A percentile compares a stretch with the other conserved stretches of the same genome.
phyloP scores from a whole-genome alignment of 805 yeast genomes.

The Saccharomycodes ludwigii region DNA sequence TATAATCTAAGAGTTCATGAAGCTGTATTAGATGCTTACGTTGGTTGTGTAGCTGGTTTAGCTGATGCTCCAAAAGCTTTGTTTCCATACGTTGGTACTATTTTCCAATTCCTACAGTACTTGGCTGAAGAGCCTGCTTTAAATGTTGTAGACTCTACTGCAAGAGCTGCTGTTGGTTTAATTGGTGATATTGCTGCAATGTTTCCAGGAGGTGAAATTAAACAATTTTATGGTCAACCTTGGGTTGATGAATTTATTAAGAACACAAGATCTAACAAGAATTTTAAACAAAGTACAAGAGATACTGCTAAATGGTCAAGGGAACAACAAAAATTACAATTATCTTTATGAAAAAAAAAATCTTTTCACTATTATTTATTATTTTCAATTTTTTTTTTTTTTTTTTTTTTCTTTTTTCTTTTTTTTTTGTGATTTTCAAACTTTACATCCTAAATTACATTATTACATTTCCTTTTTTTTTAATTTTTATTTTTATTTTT shows the following conservation, averaged over 20 bases:
- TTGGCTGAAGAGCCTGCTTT: constrained; percentile 50
- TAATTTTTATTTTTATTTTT: constrained; percentile 4
- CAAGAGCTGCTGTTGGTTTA: constrained; percentile 79
- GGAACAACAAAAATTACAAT: constrained; percentile 38
- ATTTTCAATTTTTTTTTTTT: constrained; percentile 3
- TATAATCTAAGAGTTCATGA: constrained; percentile 63
- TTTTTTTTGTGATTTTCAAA: constrained; percentile 2
- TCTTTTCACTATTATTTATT: neutral
- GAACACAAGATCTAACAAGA: constrained; percentile 51
- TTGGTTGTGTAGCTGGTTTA: constrained; percentile 89
- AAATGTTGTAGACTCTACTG: constrained; percentile 52
- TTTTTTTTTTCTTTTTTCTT: constrained; percentile 2
- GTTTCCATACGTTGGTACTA: constrained; percentile 50
- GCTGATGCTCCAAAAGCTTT: constrained; percentile 55
- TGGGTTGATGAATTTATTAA: constrained; percentile 77
- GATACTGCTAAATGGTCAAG: constrained; percentile 98
- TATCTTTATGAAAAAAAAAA: constrained; percentile 12
- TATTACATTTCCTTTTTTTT: constrained; percentile 3
- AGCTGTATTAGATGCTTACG: constrained; percentile 89
- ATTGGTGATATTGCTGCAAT: constrained; percentile 88
- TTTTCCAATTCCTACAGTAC: constrained; percentile 55
- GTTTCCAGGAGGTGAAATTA: constrained; percentile 67
- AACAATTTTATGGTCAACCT: constrained; percentile 49
- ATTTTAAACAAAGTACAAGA: constrained; percentile 54
- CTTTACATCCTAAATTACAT: neutral